Base-by-base conservation (phyloP, 495 filamentous ascomycete genomes). In the Chaetomidium leptoderma region DNA sequence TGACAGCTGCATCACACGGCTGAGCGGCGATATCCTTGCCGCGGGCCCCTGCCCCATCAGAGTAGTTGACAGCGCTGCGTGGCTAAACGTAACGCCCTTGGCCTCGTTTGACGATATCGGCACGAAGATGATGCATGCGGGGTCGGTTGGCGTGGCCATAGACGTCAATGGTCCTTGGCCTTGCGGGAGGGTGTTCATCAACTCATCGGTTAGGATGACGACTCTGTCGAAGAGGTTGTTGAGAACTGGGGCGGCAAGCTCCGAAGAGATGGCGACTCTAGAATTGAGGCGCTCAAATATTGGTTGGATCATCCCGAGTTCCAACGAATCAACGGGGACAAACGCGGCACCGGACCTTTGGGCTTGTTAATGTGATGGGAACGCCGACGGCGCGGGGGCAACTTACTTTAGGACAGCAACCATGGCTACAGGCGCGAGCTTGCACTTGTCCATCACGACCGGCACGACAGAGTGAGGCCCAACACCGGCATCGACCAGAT, bases 1-100 rank as follows among this genome's bases (percentile, higher is more conserved):
- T 2, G 86, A 84, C 53, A 87, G 82, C 57, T 90, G 86, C 60
- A 90, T 75, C 8, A 84, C 77, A 5, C 83, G 71, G 16, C 81
- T 82, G 0, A 68, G 63, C 0, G 75, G 62, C 35, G 76, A 69
- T 42, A 87, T 78, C 10, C 70, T 58, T 16, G 85, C 63, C 0
- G 74, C 72, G 0, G 72, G 67, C 1, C 76, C 78, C 57, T 85
- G 83, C n/a, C 72, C 72, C 1, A 71, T 53, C 23, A 77, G 71
- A 11, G 72, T 66, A 0, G 73, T 72, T 0, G 76, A 71, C n/a
- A 77, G 54, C 9, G 76, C 72, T 0, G 69, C 67, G 42, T 78
- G 76, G 55, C 73, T 77, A 51, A 77, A 78, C 4, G 74, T 72
- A 17, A 76, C 63, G 0, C 73, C 71, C 24, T 68, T 69, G 5